Evolutionary conservation across 331 rosid species (phyloP), one percentile per base, ranked within the genome.

Genomic region (Prunus yedoensis): DNA sequence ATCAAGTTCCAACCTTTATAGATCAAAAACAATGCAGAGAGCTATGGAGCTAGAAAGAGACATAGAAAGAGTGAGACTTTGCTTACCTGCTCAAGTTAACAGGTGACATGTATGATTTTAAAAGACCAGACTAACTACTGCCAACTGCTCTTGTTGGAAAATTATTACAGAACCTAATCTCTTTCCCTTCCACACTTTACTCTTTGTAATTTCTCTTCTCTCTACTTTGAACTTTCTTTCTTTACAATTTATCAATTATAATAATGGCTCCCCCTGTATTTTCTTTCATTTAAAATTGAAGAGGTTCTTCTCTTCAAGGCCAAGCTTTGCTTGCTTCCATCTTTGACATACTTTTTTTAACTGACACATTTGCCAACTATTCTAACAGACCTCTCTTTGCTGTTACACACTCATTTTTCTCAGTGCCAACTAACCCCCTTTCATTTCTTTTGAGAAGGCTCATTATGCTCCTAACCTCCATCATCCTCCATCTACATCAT

Each of bases 341-440:
- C 91, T 81, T 92, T 88, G 85, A 88, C 87, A 78, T 86, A 68
- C 87, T 70, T 80, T 65, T 76, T 86, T 81, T 83, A 70, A 90
- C 98, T 84, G 99, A 92, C 99, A 90, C 96, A 85, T 73, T 84
- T 88, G 99, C 97, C 97, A 84, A 87, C 97, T 83, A 86, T 91
- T 81, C 80, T 81, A 90, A 87, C 88, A 86, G 75, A 82, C 82
- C 79, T 79, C 78, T 86, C 83, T 78, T 79, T 81, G 91, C 94
- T 90, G 96, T 89, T 92, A 74, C 89, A 86, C 93, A 89, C 90
- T 92, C 92, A 86, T 87, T 84, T 88, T 81, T 84, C 91, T 88
- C 88, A 77, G 90, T 85, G 92, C 91, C 92, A 92, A 88, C 93
- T 79, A 92, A 92, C 88, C 79, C 73, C 65, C 85, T 73, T 75